Base-by-base conservation (phyloP, 768 basidiomycete species). In the Hydnomerulius pinastri region DNA sequence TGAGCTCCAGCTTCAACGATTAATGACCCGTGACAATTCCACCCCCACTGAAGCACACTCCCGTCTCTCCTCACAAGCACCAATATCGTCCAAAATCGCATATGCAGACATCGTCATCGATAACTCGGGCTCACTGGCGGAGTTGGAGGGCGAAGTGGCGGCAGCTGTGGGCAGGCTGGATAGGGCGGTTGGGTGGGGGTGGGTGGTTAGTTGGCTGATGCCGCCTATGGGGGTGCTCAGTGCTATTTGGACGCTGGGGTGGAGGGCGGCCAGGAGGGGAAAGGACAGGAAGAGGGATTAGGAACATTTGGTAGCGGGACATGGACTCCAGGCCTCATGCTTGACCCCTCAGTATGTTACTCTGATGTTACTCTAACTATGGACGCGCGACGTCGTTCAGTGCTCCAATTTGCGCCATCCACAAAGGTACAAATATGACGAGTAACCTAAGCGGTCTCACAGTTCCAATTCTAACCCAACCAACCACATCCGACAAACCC, bases 91-190 rank as follows among this genome's bases (percentile, higher is more conserved):
- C 29, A 99, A 98, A 65, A 73, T 93, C 4, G 60, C 72, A n/a
- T 94, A 90, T 54, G 95, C 93, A 4, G 92, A 95, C 63, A 64
- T 82, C 44, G 83, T 97, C 42, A 65, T 98, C 27, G 94, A 98
- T 71, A 98, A 98, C 66, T 91, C 90, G 6, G 92, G 92, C 1
- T 75, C 86, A 0, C 71, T 73, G 7, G 67, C 77, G 29, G 92
- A 94, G 50, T 74, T 98, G 9, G 75, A 85, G 29, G 77, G 77
- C 21, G 62, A 70, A 25, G 60, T 64, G 37, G 55, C 53, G 69
- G 48, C 51, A 53, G 67, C 88, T 65, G 53, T 84, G 7, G 61
- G 62, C 37, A 66, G 62, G 43, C 53, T 82, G 8, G 71, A 77
- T 43, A 72, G 70, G 32, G 70, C 76, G 15, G 76, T 70, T 0